Conservation (phyloP, 768 basidiomycete species). For the Royoungia palumana region DNA sequence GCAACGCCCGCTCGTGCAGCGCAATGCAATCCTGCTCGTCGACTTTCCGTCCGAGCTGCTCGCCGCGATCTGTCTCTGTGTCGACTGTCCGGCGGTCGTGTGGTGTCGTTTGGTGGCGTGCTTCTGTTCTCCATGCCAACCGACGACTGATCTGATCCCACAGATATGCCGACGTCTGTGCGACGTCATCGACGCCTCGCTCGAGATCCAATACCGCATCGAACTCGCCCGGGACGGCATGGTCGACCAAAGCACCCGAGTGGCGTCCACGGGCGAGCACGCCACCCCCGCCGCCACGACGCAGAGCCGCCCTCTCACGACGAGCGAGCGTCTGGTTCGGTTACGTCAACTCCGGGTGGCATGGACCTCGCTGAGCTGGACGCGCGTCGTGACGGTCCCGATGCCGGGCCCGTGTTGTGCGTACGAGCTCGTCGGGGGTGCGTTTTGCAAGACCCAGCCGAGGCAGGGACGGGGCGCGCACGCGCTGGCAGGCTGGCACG, state of each 20-base stretch:
- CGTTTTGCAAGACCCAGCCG: slow-evolving; percentile 47
- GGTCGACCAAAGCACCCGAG: slow-evolving; percentile 14
- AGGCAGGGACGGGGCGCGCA: neutral
- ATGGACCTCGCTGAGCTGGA: slow-evolving; percentile 36
- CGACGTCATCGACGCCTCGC: slow-evolving; percentile 22
- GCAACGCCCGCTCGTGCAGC: too few relatives aligned
- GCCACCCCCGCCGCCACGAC: neutral
- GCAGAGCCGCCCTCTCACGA: neutral
- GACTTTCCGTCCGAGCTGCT: slow-evolving; percentile 17
- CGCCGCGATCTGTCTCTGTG: slow-evolving; percentile 7
- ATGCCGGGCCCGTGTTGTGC: slow-evolving; percentile 41
- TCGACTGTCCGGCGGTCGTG: slow-evolving; percentile 9
- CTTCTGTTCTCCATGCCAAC: too few relatives aligned
- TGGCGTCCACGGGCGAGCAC: neutral
- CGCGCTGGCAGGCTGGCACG: too few relatives aligned
- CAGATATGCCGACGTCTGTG: slow-evolving; percentile 24
- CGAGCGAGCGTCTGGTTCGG: slow-evolving; percentile 31
- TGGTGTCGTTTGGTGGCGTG: slow-evolving; percentile 13
- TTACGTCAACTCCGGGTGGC: slow-evolving; percentile 34
- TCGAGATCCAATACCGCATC: slow-evolving; percentile 37
- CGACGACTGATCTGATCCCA: neutral
- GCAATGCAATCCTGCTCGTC: neutral
- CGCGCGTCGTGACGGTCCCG: slow-evolving; percentile 19
- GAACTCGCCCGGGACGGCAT: slow-evolving; percentile 41
- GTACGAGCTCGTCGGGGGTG: slow-evolving; percentile 60